Percentiles rank a stretch among this genome's conserved stretches.
Evolutionary conservation across 2,329 filamentous ascomycete species (phyloP).

Genomic region (Lachnellula subtilissima): DNA sequence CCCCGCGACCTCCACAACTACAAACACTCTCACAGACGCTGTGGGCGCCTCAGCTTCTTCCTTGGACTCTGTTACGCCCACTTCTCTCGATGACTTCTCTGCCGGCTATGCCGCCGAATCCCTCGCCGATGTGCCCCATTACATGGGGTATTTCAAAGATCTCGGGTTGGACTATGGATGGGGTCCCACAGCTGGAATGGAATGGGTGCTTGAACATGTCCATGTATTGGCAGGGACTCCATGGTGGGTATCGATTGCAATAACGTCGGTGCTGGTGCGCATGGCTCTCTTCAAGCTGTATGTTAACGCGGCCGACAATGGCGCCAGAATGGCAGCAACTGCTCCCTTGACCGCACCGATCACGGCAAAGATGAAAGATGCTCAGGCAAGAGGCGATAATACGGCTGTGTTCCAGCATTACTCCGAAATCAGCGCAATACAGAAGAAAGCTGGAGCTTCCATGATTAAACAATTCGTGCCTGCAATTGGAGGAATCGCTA

Average conservation of each 20-base stretch:
- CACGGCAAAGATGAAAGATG: conserved; percentile 47
- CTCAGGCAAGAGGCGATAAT: conserved; percentile 39
- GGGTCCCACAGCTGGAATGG: conserved; percentile 68
- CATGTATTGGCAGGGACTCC: conserved; percentile 71
- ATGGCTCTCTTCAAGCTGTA: conserved; percentile 60
- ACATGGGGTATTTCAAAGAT: conserved; percentile 75
- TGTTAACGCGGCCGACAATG: conserved; percentile 55
- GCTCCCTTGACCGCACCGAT: conserved; percentile 52
- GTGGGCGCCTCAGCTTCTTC: conserved; percentile 8
- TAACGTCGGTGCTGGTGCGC: conserved; percentile 62
- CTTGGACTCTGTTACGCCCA: not conserved
- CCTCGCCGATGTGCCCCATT: conserved; percentile 41
- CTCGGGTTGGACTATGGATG: conserved; percentile 85
- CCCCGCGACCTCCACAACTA: conserved; percentile 8
- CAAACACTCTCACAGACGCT: conserved; percentile 7
- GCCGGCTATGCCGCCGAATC: conserved; percentile 19
- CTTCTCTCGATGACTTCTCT: conserved; percentile 17
- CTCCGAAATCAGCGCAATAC: conserved; percentile 45
- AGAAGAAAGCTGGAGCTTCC: conserved; percentile 51
- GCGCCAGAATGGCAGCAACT: conserved; percentile 58
- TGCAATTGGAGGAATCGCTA: conserved; percentile 63
- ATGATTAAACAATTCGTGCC: conserved; percentile 48
- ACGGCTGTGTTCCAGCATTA: conserved; percentile 42
- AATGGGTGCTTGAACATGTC: conserved; percentile 76
- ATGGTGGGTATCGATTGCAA: conserved; percentile 75